A percentile compares a stretch with the other conserved stretches of the same genome.
These are phyloP conservation scores for Batrachochytrium dendrobatidis DNA, from an alignment of 371 early-diverging fungal species.

Conservation along the genomic window DNA sequence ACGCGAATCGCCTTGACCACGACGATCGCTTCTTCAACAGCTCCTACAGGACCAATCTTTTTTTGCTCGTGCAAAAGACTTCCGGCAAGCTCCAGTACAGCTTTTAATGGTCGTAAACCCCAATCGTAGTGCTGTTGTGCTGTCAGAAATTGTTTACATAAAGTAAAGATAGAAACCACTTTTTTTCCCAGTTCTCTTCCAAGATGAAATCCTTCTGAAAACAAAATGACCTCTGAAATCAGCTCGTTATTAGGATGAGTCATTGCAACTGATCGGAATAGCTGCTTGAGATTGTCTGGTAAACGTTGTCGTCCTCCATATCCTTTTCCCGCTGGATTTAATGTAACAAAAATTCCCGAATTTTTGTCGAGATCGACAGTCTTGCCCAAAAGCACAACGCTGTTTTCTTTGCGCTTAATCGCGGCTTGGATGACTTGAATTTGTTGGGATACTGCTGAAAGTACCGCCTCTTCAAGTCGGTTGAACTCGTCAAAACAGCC, in stretches of 20 bases:
- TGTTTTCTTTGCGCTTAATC: constrained; percentile 24
- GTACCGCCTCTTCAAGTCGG: constrained; percentile 45
- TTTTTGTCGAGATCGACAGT: constrained; percentile 33
- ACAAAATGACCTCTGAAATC: constrained; percentile 44
- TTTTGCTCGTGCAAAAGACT: constrained; percentile 31
- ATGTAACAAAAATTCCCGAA: constrained; percentile 56
- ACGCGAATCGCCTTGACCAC: constrained; percentile 43
- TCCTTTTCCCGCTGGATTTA: constrained; percentile 53
- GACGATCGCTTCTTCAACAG: constrained; percentile 25
- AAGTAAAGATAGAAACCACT: constrained; percentile 40
- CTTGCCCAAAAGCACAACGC: constrained; percentile 30
- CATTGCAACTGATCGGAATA: constrained; percentile 56
- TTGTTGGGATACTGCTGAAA: constrained; percentile 48
- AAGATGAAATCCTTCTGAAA: constrained; percentile 44
- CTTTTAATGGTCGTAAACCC: constrained; percentile 50
- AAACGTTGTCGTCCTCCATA: constrained; percentile 58
- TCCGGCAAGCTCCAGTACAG: constrained; percentile 41
- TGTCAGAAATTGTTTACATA: constrained; percentile 44
- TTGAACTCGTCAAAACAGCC: constrained; percentile 69
- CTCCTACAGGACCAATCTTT: constrained; percentile 11
- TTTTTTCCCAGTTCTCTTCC: constrained; percentile 42
- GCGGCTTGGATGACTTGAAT: constrained; percentile 49
- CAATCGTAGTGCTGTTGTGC: constrained; percentile 51
- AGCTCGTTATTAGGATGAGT: constrained; percentile 47
- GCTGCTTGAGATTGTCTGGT: constrained; percentile 53